Base-by-base conservation (phyloP, 164 flowering plant species). In the Umbilicus rupestris region DNA sequence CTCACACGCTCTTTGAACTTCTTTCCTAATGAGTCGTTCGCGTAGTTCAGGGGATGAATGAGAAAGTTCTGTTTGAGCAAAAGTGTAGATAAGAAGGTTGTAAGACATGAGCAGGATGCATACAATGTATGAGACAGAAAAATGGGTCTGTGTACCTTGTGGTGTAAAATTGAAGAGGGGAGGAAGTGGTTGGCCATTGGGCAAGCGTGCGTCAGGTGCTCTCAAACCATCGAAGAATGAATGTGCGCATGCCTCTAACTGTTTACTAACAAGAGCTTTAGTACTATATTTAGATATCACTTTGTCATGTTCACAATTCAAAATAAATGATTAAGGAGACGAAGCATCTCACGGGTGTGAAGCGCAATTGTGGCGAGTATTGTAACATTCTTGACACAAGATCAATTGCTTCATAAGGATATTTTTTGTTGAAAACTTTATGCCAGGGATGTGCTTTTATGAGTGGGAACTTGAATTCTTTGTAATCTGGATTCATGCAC, bases 401-500 rank as follows among this genome's bases (percentile, higher is more conserved):
- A 81, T 94, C 99, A 74, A 94, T 87, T 20, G 97, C 97, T 70
- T 94, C 99, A 35, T 87, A 76, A 59, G 99, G 90, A 87, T 84
- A 73, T 72, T 87, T 72, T 76, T 83, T 91, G 73, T 81, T 82
- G 78, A 94, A 94, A 60, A 94, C 97, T 97, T 94, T 94, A 82
- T 94, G 93, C 97, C 97, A 94, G 29, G 95, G 97, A 73, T 88
- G 93, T 68, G 90, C 92, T 82, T 92, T 92, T 69, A 90, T 88
- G 66, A 88, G 96, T 67, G 98, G 98, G 68, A 92, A 90, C 76
- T 88, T 90, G 73, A 87, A 92, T 60, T 92, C 97, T 22, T 73
- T 86, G 72, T 91, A 91, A 70, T 87, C 85, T 68, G 96, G 97
- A 76, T 94, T 94, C 99, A 94, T 91, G 83, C 97, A 88, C 74